These are phyloP conservation scores for Exophiala oligosperma DNA, from an alignment of 2,329 filamentous ascomycete species.

Conservation along the genomic window DNA sequence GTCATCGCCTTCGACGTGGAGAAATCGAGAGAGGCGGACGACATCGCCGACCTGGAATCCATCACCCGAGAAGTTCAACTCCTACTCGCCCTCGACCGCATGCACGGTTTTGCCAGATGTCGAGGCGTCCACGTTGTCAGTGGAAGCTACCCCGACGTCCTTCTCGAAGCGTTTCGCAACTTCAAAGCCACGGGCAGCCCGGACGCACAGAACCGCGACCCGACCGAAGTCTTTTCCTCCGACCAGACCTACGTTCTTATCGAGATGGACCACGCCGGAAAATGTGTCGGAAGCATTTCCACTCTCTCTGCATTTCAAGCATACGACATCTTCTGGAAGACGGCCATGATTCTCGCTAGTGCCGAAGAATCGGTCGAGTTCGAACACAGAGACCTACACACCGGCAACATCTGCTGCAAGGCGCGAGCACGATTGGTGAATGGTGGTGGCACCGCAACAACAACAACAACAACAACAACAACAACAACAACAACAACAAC, in stretches of 20 bases:
- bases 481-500: conserved; percentile 21
- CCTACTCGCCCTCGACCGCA: conserved; percentile 57
- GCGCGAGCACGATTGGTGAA: conserved; percentile 39
- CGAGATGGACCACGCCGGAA: conserved; percentile 66
- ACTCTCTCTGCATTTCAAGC: conserved; percentile 48
- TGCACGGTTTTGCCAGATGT: conserved; percentile 65
- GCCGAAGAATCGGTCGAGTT: conserved; percentile 62
- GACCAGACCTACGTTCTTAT: conserved; percentile 63
- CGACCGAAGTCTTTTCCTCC: conserved; percentile 50
- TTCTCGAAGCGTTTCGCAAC: conserved; percentile 48
- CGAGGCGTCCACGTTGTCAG: conserved; percentile 59
- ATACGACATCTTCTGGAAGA: conserved; percentile 68
- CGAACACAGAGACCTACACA: conserved; percentile 66
- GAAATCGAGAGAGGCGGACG: conserved; percentile 8
- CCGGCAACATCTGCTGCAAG: conserved; percentile 65
- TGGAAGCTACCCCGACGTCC: conserved; percentile 54
- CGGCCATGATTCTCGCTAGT: conserved; percentile 61
- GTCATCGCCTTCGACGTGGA: conserved; percentile 44
- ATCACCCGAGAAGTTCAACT: conserved; percentile 53
- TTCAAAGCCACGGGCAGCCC: conserved; percentile 42
- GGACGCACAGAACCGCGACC: conserved; percentile 57
- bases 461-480: conserved; percentile 10
- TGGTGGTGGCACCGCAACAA: conserved; percentile 9
- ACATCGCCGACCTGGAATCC: conserved; percentile 40
- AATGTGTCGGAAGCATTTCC: conserved; percentile 52